Conservation (phyloP, 2,329 filamentous ascomycete species). For the Fusarium newnesense region DNA sequence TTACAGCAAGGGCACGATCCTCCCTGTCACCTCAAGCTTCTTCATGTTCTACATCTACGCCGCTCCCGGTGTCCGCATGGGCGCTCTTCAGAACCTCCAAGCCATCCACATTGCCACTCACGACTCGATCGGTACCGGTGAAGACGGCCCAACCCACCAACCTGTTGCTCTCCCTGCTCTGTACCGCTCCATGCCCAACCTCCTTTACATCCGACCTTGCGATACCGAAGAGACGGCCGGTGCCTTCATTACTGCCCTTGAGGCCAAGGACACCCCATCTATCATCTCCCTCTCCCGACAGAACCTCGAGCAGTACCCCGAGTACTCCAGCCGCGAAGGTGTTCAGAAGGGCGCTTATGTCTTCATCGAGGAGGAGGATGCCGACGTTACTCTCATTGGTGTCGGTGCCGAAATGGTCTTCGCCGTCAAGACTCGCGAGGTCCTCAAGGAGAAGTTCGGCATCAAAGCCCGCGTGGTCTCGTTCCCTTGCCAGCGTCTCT, state of each 20-base stretch:
- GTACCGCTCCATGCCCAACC: slow-evolving; percentile 71
- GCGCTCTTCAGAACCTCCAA: slow-evolving; percentile 64
- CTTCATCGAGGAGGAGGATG: slow-evolving; percentile 54
- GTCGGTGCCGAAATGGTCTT: slow-evolving; percentile 52
- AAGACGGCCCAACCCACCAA: slow-evolving; percentile 72
- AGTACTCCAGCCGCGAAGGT: slow-evolving; percentile 52
- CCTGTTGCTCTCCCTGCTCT: slow-evolving; percentile 66
- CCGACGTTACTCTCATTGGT: slow-evolving; percentile 57
- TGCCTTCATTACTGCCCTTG: slow-evolving; percentile 62
- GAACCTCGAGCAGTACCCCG: slow-evolving; percentile 52
- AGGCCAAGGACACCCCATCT: slow-evolving; percentile 52
- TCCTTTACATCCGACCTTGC: slow-evolving; percentile 68
- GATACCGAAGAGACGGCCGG: slow-evolving; percentile 68
- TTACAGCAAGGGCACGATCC: slow-evolving; percentile 63
- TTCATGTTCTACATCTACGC: slow-evolving; percentile 72
- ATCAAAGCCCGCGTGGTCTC: slow-evolving; percentile 55
- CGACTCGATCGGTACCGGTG: slow-evolving; percentile 68
- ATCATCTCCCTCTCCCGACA: slow-evolving; percentile 62
- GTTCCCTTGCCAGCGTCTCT: slow-evolving; percentile 58
- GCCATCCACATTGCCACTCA: slow-evolving; percentile 70
- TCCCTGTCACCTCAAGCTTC: slow-evolving; percentile 68
- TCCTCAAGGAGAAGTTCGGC: slow-evolving; percentile 53
- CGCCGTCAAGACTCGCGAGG: slow-evolving; percentile 46
- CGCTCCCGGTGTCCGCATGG: slow-evolving; percentile 69
- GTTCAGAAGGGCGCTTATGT: slow-evolving; percentile 59